phyloP scores from a whole-genome alignment of 1,284 basidiomycete genomes.

The Ustilago xerochloae region DNA sequence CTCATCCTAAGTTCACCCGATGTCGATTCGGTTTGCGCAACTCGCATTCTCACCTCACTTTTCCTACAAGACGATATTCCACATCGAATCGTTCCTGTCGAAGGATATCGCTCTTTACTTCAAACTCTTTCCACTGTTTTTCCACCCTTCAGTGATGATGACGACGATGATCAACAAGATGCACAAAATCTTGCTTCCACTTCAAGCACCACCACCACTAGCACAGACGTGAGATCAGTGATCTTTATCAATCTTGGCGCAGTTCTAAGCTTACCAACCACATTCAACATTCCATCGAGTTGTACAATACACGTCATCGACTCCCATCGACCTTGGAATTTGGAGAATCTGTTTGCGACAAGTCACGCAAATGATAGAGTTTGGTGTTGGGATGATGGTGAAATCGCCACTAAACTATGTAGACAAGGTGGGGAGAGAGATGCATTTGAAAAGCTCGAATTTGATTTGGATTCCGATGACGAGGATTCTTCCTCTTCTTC shows the following conservation, averaged over 20 bases:
- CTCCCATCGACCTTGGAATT: slow-evolving; percentile 88
- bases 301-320: slow-evolving; percentile 83
- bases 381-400: slow-evolving; percentile 66
- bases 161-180: not conserved
- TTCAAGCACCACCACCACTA: too few species aligned
- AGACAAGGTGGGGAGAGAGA: slow-evolving; percentile 46
- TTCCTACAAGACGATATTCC: slow-evolving; percentile 93
- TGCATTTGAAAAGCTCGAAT: slow-evolving; percentile 59
- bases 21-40: slow-evolving; percentile 88
- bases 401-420: slow-evolving; percentile 46
- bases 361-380: slow-evolving; percentile 65
- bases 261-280: slow-evolving; percentile 79
- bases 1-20: slow-evolving; percentile 87
- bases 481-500: slow-evolving; percentile 69
- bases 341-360: slow-evolving; percentile 85
- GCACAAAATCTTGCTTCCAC: slow-evolving; percentile 4
- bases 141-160: slow-evolving; percentile 18
- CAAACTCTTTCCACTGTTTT: slow-evolving; percentile 37
- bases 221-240: slow-evolving; percentile 85
- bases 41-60: slow-evolving; percentile 86
- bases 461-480: slow-evolving; percentile 59
- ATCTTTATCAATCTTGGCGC: slow-evolving; percentile 93
- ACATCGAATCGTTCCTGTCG: slow-evolving; percentile 89
- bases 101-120: slow-evolving; percentile 74
- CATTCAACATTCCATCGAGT: slow-evolving; percentile 71